Percentiles rank a stretch among this genome's conserved stretches.
Conservation (phyloP, 73 alveolate genomes). For the Stentor coeruleus region DNA sequence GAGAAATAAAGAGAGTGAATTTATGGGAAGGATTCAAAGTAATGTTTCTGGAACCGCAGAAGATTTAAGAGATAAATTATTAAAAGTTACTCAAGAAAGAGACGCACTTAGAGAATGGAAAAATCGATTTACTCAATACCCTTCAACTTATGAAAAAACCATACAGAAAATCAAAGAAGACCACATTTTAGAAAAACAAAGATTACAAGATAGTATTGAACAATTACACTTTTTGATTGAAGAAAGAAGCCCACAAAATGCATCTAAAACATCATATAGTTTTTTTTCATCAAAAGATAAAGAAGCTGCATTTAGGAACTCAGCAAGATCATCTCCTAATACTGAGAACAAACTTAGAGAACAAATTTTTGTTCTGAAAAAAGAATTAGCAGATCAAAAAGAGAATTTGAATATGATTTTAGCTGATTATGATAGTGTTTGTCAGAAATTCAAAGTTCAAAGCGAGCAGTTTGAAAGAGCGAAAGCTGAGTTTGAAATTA, state of each 20-base stretch:
- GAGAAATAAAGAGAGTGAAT: neutral
- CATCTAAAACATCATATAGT: neutral
- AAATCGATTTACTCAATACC: conserved; percentile 2
- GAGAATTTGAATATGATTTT: neutral
- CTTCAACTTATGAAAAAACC: conserved; percentile 21
- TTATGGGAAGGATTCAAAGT: neutral
- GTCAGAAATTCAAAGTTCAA: neutral
- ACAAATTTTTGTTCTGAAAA: neutral
- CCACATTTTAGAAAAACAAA: neutral
- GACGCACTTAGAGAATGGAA: conserved; percentile 11
- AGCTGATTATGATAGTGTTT: neutral
- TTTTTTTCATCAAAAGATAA: neutral
- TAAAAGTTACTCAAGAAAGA: neutral
- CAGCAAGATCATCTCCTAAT: neutral
- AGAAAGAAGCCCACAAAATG: neutral
- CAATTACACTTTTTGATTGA: neutral
- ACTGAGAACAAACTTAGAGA: neutral
- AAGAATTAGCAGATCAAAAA: neutral
- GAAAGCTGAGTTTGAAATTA: neutral
- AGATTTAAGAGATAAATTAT: neutral
- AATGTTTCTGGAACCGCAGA: neutral
- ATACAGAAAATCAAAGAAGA: conserved; percentile 9
- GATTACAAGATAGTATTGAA: neutral
- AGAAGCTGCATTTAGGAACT: neutral
- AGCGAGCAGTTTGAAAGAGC: neutral